Evolutionary conservation across 2,329 filamentous ascomycete species (phyloP).

Genomic region (Fusarium sp.): DNA sequence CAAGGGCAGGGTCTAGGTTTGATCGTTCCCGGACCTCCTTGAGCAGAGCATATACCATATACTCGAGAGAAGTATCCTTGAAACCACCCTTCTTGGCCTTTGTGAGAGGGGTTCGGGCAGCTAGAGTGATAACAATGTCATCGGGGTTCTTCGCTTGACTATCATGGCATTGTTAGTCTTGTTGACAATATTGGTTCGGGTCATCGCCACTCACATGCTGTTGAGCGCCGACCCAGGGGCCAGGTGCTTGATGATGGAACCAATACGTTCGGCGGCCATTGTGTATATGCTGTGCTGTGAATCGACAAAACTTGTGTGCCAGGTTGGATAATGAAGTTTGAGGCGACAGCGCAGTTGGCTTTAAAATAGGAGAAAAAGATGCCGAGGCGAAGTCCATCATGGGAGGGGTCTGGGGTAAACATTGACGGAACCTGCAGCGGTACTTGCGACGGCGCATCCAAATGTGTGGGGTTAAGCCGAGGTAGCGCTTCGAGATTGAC

Average conservation of each 20-base stretch:
- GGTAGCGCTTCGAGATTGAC: slow-evolving; percentile 37
- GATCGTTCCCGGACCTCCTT: slow-evolving; percentile 79
- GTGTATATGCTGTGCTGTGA: slow-evolving; percentile 43
- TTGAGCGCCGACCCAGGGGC: slow-evolving; percentile 77
- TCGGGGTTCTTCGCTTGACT: slow-evolving; percentile 94
- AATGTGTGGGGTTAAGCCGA: slow-evolving; percentile 49
- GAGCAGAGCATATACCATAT: slow-evolving; percentile 83
- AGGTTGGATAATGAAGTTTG: background rate
- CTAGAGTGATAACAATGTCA: slow-evolving; percentile 95
- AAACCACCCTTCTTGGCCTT: slow-evolving; percentile 93
- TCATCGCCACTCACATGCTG: slow-evolving; percentile 75
- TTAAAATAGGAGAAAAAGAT: slow-evolving; percentile 34
- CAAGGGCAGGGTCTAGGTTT: slow-evolving; percentile 80
- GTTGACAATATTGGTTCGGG: background rate
- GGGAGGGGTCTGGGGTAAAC: slow-evolving; percentile 34
- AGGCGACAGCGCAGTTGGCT: slow-evolving; percentile 5
- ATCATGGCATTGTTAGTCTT: slow-evolving; percentile 7
- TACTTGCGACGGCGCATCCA: slow-evolving; percentile 25
- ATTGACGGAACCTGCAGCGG: slow-evolving; percentile 38
- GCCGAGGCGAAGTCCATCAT: slow-evolving; percentile 38
- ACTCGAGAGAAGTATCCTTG: slow-evolving; percentile 93
- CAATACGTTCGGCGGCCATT: slow-evolving; percentile 89
- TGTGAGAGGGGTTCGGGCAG: slow-evolving; percentile 86
- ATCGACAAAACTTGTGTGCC: background rate
- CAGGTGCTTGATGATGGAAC: slow-evolving; percentile 88